Conservation (phyloP, 2,329 filamentous ascomycete species). For the Raffaelea arxii region DNA sequence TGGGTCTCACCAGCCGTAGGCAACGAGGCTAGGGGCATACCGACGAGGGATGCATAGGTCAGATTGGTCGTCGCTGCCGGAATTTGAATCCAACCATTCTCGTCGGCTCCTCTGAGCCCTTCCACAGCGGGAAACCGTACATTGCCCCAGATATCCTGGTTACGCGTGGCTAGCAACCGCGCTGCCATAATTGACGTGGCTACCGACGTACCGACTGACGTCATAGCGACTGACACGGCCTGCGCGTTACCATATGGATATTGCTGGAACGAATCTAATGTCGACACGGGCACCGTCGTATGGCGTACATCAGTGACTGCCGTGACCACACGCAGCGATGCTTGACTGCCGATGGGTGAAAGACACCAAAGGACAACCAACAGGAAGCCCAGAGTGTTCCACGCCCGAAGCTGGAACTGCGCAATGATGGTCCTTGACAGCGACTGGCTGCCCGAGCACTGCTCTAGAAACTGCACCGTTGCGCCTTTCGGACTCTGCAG, state of each 20-base stretch:
- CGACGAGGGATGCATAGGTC: slow-evolving; percentile 8
- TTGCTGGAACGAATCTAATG: background rate
- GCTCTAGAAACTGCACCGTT: slow-evolving; percentile 17
- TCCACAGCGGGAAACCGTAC: slow-evolving; percentile 3
- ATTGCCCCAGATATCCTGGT: slow-evolving; percentile 10
- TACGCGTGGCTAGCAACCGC: slow-evolving; percentile 2
- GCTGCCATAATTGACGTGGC: slow-evolving; percentile 3
- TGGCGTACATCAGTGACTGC: slow-evolving; percentile 21
- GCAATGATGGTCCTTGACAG: slow-evolving; percentile 17
- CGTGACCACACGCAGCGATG: slow-evolving; percentile 14
- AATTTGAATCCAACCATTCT: background rate
- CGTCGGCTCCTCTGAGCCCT: background rate
- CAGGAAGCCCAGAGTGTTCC: slow-evolving; percentile 16
- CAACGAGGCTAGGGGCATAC: slow-evolving; percentile 1
- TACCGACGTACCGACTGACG: background rate
- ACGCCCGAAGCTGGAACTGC: slow-evolving; percentile 15
- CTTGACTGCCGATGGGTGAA: slow-evolving; percentile 21
- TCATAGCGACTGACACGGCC: background rate
- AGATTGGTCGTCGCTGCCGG: background rate
- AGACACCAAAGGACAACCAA: slow-evolving; percentile 19
- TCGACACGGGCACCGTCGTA: background rate
- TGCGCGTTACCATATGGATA: slow-evolving; percentile 2
- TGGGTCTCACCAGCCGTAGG: background rate
- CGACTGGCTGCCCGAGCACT: slow-evolving; percentile 21
- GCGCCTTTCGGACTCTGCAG: slow-evolving; percentile 16